Conservation (phyloP, 345 rosid genomes). For the Leavenworthia alabamica region DNA sequence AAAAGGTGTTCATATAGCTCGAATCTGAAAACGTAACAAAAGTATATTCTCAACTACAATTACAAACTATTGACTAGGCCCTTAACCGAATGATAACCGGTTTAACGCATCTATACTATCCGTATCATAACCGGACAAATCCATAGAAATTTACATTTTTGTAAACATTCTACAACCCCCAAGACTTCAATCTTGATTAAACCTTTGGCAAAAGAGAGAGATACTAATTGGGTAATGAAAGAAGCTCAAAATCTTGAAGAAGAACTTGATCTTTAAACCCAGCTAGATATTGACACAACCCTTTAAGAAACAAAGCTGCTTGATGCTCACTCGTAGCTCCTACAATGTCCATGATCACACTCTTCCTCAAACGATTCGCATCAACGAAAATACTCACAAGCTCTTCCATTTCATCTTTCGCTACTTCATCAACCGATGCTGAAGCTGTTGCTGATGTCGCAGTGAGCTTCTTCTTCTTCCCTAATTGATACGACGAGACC, state of each 20-base stretch:
- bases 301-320: conserved; percentile 81
- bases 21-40: background rate
- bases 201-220: background rate
- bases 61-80: background rate
- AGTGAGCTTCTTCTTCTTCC: conserved; percentile 25
- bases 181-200: background rate
- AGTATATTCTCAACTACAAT: background rate
- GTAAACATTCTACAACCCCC: background rate
- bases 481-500: conserved; percentile 14
- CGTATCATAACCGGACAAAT: background rate
- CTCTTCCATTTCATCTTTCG: conserved; percentile 61
- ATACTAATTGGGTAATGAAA: conserved; percentile 18
- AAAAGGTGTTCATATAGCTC: background rate
- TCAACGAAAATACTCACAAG: conserved; percentile 54
- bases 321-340: conserved; percentile 50
- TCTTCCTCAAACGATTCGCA: conserved; percentile 64
- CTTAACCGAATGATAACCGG: background rate
- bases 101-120: background rate
- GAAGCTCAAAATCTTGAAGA: conserved; percentile 40
- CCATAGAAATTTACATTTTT: background rate
- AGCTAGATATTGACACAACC: conserved; percentile 64
- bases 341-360: conserved; percentile 61
- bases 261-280: conserved; percentile 56
- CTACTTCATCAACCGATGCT: conserved; percentile 30
- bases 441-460: background rate